Evolutionary conservation across 2,329 filamentous ascomycete species (phyloP), one percentile per base, ranked within the genome.

Genomic region (Elsinoe necatrix): DNA sequence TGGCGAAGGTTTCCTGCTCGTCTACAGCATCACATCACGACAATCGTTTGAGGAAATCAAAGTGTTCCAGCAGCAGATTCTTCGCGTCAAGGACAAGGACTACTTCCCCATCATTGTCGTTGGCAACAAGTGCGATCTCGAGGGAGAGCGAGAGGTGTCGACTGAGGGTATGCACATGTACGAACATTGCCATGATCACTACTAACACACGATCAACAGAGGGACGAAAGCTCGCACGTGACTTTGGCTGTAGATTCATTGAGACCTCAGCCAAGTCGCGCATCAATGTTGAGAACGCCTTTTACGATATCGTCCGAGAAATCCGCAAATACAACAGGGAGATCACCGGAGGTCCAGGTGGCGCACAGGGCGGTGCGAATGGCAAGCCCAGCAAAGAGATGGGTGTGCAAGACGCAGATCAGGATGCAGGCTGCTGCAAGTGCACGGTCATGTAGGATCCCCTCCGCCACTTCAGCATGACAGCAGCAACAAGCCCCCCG

Each of bases 51-150:
- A 98, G 72, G 93, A 98, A 77, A 97, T 98, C 73, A 87, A 90
- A 75, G 95, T 90, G 50, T 97, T 97, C 76, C 91, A 97, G 75
- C 91, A 97, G 79, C 93, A 98, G 75, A 98, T 98, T 71, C 80
- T 98, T 65, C 80, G 93, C 65, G 93, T 98, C 67, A 98, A 98
- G 81, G 93, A 97, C 78, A 97, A 95, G 83, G 93, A 98, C 76
- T 95, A 96, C 73, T 98, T 98, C 79, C 93, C 93, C 65, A 97
- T 98, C 79, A 95, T 97, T 58, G 88, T 98, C 45, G 93, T 97
- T 41, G 93, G 90, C 66, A 98, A 98, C 83, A 98, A 98, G 81
- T 96, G 91, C 76, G 93, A 98, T 88, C 54, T 56, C 27, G 54
- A 98, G 69, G 79, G 80, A 65, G 92, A 98, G 75, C 83, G 93